Percentiles rank a stretch among this genome's conserved stretches.
Evolutionary conservation across 2,329 filamentous ascomycete species (phyloP).

Genomic region (Rutstroemia sp.): DNA sequence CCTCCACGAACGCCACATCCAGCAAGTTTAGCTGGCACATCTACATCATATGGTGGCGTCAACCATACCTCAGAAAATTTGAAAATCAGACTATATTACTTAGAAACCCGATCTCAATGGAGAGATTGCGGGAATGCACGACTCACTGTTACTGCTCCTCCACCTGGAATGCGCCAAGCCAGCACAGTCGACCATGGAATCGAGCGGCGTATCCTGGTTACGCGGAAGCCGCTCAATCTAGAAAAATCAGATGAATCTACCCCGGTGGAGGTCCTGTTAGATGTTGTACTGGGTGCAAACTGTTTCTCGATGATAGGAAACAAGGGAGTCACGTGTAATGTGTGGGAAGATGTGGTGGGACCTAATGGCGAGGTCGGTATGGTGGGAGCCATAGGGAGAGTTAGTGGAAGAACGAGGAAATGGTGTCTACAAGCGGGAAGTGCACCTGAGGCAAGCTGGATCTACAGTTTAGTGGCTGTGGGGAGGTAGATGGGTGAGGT

Average conservation of each 20-base stretch:
- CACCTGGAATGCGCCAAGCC: slow-evolving; percentile 50
- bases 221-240: slow-evolving; percentile 40
- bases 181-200: slow-evolving; percentile 55
- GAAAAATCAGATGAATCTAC: slow-evolving; percentile 10
- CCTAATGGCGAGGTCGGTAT: slow-evolving; percentile 23
- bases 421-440: slow-evolving; percentile 23
- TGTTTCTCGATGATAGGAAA: slow-evolving; percentile 21
- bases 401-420: slow-evolving; percentile 22
- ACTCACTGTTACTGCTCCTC: slow-evolving; percentile 75
- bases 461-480: slow-evolving; percentile 16
- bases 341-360: slow-evolving; percentile 25
- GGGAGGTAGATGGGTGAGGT: neutral
- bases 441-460: slow-evolving; percentile 24
- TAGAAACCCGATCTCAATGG: slow-evolving; percentile 75
- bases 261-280: slow-evolving; percentile 12
- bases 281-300: slow-evolving; percentile 19
- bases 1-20: slow-evolving; percentile 22
- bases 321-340: slow-evolving; percentile 21
- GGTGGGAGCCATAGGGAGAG: slow-evolving; percentile 20
- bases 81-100: slow-evolving; percentile 78
- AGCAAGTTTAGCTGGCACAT: slow-evolving; percentile 19
- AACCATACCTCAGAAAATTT: slow-evolving; percentile 68
- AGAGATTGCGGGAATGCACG: slow-evolving; percentile 81
- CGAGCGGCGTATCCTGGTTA: slow-evolving; percentile 81
- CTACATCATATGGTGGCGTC: slow-evolving; percentile 33